These are phyloP conservation scores for Paecilomyces formosus DNA, from an alignment of 2,329 filamentous ascomycete species.

Conservation along the genomic window DNA sequence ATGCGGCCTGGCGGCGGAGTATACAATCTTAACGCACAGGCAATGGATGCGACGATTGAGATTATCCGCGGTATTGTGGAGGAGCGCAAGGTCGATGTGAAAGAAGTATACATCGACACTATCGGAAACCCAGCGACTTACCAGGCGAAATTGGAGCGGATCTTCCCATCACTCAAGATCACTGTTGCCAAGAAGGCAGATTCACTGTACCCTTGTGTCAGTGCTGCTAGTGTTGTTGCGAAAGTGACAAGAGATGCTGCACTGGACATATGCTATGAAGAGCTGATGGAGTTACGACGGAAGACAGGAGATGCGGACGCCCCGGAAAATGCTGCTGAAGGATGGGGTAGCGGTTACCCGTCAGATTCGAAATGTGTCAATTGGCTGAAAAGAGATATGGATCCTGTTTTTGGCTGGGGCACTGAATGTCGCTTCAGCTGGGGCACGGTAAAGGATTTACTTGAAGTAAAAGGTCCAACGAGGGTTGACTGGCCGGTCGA, in stretches of 20 bases:
- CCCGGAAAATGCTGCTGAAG: constrained; percentile 28
- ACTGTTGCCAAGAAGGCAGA: constrained; percentile 89
- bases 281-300: constrained; percentile 31
- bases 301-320: constrained; percentile 18
- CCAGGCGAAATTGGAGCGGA: constrained; percentile 72
- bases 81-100: constrained; percentile 65
- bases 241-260: constrained; percentile 93
- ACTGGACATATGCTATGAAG: constrained; percentile 67
- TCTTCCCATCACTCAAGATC: constrained; percentile 71
- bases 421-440: constrained; percentile 90
- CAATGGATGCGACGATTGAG: constrained; percentile 81
- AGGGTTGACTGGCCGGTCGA: constrained; percentile 78
- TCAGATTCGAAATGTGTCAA: constrained; percentile 70
- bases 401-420: constrained; percentile 93
- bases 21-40: constrained; percentile 95
- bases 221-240: constrained; percentile 86
- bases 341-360: constrained; percentile 91
- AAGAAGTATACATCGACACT: constrained; percentile 91
- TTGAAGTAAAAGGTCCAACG: constrained; percentile 66
- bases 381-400: constrained; percentile 83
- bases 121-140: constrained; percentile 77
- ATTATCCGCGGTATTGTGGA: constrained; percentile 72
- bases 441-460: constrained; percentile 88
- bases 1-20: constrained; percentile 46
- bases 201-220: constrained; percentile 84